Conservation (phyloP, 805 yeast genomes). For the Candida morakotiae region DNA sequence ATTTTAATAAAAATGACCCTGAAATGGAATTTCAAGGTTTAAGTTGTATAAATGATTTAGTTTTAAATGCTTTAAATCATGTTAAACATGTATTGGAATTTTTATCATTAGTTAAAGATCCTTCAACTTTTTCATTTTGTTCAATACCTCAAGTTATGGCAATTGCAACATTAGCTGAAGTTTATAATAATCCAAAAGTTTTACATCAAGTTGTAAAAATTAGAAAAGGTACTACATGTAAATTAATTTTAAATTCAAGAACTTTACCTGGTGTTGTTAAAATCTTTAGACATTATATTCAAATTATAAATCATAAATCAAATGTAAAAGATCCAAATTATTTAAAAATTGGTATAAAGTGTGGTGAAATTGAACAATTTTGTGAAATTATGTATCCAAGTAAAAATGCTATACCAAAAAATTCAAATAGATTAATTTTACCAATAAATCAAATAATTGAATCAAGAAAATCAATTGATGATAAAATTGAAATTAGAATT, state of each 20-base stretch:
- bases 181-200: constrained; percentile 75
- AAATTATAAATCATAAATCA: constrained; percentile 74
- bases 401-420: constrained; percentile 48
- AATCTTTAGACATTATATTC: constrained; percentile 72
- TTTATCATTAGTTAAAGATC: constrained; percentile 73
- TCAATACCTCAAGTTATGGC: constrained; percentile 99
- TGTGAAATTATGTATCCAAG: constrained; percentile 73
- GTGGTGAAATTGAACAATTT: constrained; percentile 87
- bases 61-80: constrained; percentile 73
- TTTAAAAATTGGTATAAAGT: constrained; percentile 73
- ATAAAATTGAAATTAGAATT: constrained; percentile 10
- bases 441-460: constrained; percentile 34
- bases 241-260: constrained; percentile 68
- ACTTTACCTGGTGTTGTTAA: constrained; percentile 70
- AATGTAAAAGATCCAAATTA: constrained; percentile 83
- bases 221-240: constrained; percentile 83
- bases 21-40: constrained; percentile 60
- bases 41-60: constrained; percentile 76
- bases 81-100: constrained; percentile 73
- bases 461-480: constrained; percentile 40
- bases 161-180: constrained; percentile 84
- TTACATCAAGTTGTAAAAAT: constrained; percentile 76
- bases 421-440: constrained; percentile 35
- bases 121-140: constrained; percentile 83
- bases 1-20: constrained; percentile 44